Base-by-base conservation (phyloP, 257 asterid genomes). In the Euphrasia confusa region DNA sequence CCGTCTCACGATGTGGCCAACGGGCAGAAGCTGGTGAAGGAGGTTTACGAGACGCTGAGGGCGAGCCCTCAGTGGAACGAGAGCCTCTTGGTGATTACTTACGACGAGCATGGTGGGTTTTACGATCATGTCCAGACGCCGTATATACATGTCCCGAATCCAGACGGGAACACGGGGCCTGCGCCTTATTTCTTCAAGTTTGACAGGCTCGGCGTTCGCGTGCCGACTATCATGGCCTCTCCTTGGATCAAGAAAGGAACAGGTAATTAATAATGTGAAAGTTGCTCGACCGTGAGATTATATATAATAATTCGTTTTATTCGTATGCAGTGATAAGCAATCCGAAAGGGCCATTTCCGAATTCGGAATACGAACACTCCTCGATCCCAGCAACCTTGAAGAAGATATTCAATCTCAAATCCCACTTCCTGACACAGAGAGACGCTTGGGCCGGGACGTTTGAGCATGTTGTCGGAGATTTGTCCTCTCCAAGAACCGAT, bases 241-340 rank as follows among this genome's bases (percentile, higher is more conserved):
- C 91, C 95, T 37, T 86, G 91, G 95, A 83, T 86, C 82, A 80
- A 81, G 80, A 81, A 83, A 78, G 95, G 91, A 72, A 80, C 84
- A 10, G 89, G 95, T 85, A 65, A 14, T 48, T 85, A 65, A 14
- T 48, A 39, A 39, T 39, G 49, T 42, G 14, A 42, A 35, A 10
- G 24, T 30, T 1, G 33, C 7, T 32, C 6, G 37, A 7, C 37
- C 6, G 7, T 32, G 37, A 32, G 1, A 32, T 32, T 7, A 35
- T 33, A 5, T 4, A 5, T 35, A 1, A 5, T 35, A 7, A 35
- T 7, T 35, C 10, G 0, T 35, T 35, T 35, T 35, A 42, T 42
- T 42, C 49, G 8, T 12, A 5, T 48, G 54, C 15, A 48, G 54
- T 48, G 18, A 48, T 48, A 14, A 48, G 24, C 54, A 48, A 24